phyloP scores from a whole-genome alignment of 306 rosid species.

The Vicia villosa region DNA sequence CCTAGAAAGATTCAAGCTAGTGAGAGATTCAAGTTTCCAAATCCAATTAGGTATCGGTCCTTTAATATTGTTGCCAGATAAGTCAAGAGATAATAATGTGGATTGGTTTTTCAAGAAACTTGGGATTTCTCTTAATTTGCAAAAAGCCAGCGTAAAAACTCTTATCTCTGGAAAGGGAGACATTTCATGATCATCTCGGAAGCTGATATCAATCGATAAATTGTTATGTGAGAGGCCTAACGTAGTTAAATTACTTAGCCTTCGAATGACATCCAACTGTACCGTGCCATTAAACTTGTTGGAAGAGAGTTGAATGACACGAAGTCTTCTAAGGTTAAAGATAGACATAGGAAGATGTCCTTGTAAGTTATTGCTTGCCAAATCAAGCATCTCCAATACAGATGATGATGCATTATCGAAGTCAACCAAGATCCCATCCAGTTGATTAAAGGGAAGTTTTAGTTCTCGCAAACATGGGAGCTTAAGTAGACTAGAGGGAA shows the following conservation, averaged over 20 bases:
- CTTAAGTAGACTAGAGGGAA: no score
- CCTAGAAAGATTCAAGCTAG: background rate
- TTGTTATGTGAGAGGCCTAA: constrained; percentile 53
- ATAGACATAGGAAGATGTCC: no score
- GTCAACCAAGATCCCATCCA: no score
- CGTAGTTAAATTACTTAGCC: constrained; percentile 11
- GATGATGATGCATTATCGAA: no score
- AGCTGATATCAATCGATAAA: constrained; percentile 11
- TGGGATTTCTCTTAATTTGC: constrained; percentile 38
- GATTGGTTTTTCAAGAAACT: constrained; percentile 42
- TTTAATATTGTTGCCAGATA: constrained; percentile 36
- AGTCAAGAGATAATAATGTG: background rate
- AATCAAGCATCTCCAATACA: no score
- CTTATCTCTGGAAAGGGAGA: constrained; percentile 19
- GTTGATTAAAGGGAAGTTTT: no score
- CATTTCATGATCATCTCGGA: rapidly evolving
- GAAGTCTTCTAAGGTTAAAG: no score
- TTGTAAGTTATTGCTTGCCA: no score
- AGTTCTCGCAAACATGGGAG: no score
- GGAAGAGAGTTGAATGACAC: no score
- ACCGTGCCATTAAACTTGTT: no score
- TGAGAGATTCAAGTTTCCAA: background rate
- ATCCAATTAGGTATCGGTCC: background rate
- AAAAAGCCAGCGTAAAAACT: constrained; percentile 38
- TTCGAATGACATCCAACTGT: background rate